These are phyloP conservation scores for Sugiyamaella novakii DNA, from an alignment of 1,139 yeast genomes.

Conservation along the genomic window DNA sequence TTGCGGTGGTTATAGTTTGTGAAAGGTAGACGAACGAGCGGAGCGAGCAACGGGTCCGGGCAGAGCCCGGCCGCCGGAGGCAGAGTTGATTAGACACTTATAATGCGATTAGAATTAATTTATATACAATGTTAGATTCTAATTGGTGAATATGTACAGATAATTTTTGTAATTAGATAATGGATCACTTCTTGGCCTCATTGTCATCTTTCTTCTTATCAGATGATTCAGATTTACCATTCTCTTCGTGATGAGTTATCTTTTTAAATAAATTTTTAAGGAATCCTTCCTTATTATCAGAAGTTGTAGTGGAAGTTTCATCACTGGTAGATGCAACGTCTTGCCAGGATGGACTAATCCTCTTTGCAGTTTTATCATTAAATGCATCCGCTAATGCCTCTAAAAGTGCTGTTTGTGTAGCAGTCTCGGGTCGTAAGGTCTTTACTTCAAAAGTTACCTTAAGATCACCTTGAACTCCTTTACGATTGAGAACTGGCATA, in stretches of 20 bases:
- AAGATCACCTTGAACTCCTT: conserved; percentile 61
- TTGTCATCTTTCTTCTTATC: neutral
- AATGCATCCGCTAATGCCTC: conserved; percentile 94
- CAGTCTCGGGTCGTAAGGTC: conserved; percentile 72
- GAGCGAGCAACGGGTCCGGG: neutral
- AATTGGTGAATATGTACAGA: conserved; percentile 3
- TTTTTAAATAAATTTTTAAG: conserved; percentile 37
- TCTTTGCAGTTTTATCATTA: conserved; percentile 75
- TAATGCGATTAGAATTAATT: neutral
- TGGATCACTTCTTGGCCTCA: neutral
- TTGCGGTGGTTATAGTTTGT: too few relatives aligned
- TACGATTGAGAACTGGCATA: conserved; percentile 70
- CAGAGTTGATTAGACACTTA: neutral
- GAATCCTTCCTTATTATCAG: conserved; percentile 27
- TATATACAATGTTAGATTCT: neutral
- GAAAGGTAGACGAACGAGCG: neutral
- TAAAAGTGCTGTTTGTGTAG: conserved; percentile 87
- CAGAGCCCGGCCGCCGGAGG: conserved; percentile 5
- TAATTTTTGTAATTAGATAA: neutral
- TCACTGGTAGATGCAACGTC: conserved; percentile 4
- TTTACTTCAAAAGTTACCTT: conserved; percentile 73
- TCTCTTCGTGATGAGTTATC: conserved; percentile 34
- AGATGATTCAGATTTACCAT: too few relatives aligned
- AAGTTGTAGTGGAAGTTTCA: conserved; percentile 12
- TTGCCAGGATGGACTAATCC: conserved; percentile 52